Evolutionary conservation across 306 rosid species (phyloP), one percentile per base, ranked within the genome.

Genomic region (Senna siamea): DNA sequence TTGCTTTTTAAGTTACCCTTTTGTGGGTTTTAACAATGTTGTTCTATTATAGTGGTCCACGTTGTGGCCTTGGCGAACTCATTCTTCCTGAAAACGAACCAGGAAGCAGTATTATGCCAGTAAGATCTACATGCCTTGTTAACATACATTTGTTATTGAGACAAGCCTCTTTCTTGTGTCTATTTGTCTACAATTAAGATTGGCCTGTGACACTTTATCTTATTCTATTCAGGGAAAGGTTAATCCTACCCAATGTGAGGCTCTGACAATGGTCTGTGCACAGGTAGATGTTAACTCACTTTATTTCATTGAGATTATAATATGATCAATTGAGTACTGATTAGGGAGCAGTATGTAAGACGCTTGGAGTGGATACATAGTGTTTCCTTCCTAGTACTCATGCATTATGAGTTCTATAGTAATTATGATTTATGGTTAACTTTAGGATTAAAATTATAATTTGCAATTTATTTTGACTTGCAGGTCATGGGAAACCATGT

Each of bases 21-120:
- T 68, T 7, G 15, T 69, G 72, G 58, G 62, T 64, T 74, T 75
- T 81, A 70, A 76, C 14, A 13, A 20, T 72, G 60, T 53, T 84
- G 54, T 83, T 22, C 44, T 51, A 23, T 69, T 77, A 59, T 80
- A 95, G 99, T 75, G 98, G 99, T 87, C 99, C 99, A 0, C 96
- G 99, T 44, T 95, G 99, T 35, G 99, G 99, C 76, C 95, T 95
- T 73, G 99, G 99, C 32, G 99, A 95, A 84, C 98, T 95, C 77
- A 86, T 95, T 82, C 99, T 95, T 77, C 99, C 99, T 50, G 98
- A 95, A 80, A 95, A 95, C 7, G 99, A 95, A 81, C 99, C 99
- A 40, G 99, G 99, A 71, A 95, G 99, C 89, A 95, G 99, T 89
- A 95, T 95, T 40, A 95, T 95, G 99, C 99, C 98, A 13, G 99